These are phyloP conservation scores for Rhizophagus clarus DNA, from an alignment of 192 early-diverging fungal genomes.

Conservation along the genomic window DNA sequence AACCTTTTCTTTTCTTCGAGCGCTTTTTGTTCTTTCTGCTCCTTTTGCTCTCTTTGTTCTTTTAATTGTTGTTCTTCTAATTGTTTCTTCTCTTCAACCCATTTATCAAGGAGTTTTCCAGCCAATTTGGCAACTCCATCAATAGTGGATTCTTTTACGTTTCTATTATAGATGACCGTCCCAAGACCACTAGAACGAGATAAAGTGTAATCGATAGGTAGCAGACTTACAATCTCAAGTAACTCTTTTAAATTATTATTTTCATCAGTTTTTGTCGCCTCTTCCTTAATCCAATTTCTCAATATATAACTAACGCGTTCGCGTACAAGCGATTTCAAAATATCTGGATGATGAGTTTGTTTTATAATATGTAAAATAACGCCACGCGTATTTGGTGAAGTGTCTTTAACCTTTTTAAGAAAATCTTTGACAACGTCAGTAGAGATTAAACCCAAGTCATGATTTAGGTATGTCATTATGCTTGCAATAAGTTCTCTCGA, in stretches of 20 bases:
- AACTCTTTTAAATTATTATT: neutral
- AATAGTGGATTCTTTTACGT: slow-evolving; percentile 5
- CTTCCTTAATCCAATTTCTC: slow-evolving; percentile 15
- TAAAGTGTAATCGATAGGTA: neutral
- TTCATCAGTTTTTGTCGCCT: slow-evolving; percentile 1
- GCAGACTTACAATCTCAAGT: neutral
- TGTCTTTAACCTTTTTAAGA: slow-evolving; percentile 21
- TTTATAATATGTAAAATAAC: slow-evolving; percentile 4
- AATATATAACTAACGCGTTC: slow-evolving; percentile 16
- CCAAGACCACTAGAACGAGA: slow-evolving; percentile 8
- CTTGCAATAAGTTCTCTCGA: slow-evolving; percentile 7
- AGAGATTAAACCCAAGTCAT: slow-evolving; percentile 2
- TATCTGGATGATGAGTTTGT: slow-evolving; percentile 3
- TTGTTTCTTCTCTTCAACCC: slow-evolving; percentile 7
- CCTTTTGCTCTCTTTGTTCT: neutral
- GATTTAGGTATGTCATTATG: slow-evolving; percentile 18
- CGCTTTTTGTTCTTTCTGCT: too few relatives aligned
- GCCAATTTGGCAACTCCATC: neutral
- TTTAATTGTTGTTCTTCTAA: neutral
- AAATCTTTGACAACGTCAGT: slow-evolving; percentile 6
- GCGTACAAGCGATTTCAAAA: neutral
- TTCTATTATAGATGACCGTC: neutral
- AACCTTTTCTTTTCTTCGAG: neutral
- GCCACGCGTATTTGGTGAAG: neutral
- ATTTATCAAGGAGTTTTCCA: slow-evolving; percentile 4